Conservation (phyloP, 139 green algal genomes). For the Pleodorina starrii region DNA sequence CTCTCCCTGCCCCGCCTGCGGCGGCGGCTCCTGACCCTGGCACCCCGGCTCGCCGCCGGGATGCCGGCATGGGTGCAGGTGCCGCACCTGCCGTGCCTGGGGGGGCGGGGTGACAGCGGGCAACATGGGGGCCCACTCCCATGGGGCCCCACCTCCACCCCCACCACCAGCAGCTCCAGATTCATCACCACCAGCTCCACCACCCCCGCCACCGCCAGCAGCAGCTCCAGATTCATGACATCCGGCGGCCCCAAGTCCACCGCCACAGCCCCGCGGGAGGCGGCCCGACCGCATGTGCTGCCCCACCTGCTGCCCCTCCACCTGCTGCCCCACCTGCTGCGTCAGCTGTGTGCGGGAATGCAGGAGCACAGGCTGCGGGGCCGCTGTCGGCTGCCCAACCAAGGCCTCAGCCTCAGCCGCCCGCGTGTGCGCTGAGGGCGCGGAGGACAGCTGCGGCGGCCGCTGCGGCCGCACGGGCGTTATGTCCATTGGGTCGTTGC, state of each 20-base stretch:
- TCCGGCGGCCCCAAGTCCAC: too few relatives aligned
- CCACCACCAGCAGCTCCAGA: not conserved
- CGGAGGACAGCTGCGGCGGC: too few relatives aligned
- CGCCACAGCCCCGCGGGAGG: too few relatives aligned
- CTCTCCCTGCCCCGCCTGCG: not conserved
- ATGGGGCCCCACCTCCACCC: not conserved
- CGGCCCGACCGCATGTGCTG: too few relatives aligned
- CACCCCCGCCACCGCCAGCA: not conserved
- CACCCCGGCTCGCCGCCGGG: not conserved
- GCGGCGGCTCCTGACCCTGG: not conserved
- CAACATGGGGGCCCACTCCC: not conserved
- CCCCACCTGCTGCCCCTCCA: too few relatives aligned
- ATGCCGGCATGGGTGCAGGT: not conserved
- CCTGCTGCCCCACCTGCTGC: not conserved
- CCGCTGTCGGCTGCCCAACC: too few relatives aligned
- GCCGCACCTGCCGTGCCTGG: not conserved
- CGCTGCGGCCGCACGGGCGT: not conserved
- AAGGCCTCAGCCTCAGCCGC: too few relatives aligned
- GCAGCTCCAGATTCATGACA: too few relatives aligned
- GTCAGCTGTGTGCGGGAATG: too few relatives aligned
- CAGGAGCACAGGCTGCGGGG: not conserved
- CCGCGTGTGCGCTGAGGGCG: too few relatives aligned
- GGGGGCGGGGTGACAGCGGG: not conserved
- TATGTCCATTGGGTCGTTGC: not conserved
- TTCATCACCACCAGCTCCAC: not conserved